Evolutionary conservation across 768 basidiomycete genomes (phyloP).

Genomic region (Naganishia antarctica): DNA sequence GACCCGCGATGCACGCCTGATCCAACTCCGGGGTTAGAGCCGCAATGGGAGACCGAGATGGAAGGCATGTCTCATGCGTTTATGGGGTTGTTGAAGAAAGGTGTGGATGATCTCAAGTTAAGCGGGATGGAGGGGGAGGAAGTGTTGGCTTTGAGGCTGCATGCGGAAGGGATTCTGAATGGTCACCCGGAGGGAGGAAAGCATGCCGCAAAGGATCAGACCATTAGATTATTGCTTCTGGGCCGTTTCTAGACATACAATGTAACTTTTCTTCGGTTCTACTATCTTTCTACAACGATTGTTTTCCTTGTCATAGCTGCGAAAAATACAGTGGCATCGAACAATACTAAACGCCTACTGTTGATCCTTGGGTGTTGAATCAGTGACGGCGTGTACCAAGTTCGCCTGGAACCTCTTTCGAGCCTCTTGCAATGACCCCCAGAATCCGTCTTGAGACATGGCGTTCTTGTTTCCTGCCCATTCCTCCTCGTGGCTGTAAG

Average conservation of each 20-base stretch:
- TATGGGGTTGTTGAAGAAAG: not conserved
- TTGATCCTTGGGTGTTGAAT: conserved; percentile 41
- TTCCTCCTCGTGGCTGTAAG: conserved; percentile 38
- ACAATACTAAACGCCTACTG: conserved; percentile 20
- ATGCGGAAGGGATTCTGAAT: not conserved
- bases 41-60: conserved; percentile 1
- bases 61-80: not conserved
- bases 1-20: not conserved
- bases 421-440: conserved; percentile 43
- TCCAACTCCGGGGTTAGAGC: not conserved
- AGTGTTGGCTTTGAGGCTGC: not conserved
- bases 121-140: not conserved
- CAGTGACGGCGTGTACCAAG: conserved; percentile 34
- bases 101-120: not conserved
- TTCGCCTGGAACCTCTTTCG: conserved; percentile 44
- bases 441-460: conserved; percentile 42
- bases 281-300: not conserved
- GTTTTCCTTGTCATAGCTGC: not conserved
- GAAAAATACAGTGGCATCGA: no score
- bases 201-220: not conserved
- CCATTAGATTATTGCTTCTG: not conserved
- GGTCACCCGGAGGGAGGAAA: not conserved
- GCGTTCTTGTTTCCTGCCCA: conserved; percentile 46
- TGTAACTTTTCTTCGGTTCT: not conserved
- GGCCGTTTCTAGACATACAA: not conserved